Base-by-base conservation (phyloP, 2,329 filamentous ascomycete species). In the Corynespora cassiicola region DNA sequence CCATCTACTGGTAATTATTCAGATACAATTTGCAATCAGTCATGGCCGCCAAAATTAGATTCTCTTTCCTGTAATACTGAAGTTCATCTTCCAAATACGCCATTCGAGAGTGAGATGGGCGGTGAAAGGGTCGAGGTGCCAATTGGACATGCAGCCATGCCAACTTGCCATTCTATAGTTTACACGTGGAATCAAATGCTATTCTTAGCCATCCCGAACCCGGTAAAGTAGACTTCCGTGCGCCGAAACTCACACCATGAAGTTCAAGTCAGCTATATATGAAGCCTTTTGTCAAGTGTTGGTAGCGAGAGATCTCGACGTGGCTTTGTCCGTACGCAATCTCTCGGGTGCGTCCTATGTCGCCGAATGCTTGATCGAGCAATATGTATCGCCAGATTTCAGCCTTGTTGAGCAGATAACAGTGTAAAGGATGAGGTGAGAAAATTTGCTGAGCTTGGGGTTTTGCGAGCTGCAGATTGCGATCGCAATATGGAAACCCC, bases 251-350 rank as follows among this genome's bases (percentile, higher is more conserved):
- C 36, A 19, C 15, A 42, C 36, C 26, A 35, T 45, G 22, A 36
- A 37, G n/a, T 14, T 32, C 25, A 26, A 42, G 15, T 27, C 18
- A 15, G 9, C 14, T 24, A 2, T 15, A 39, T 28, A 38, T 36
- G 33, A 29, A 20, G 11, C 28, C 17, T 10, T 21, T 22, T 16
- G 30, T 21, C 16, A 15, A 7, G 18, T 27, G 14, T 34, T 23
- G 45, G 45, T 48, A 48, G 41, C 45, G 45, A 48, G 15, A 6
- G 15, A 20, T 33, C 31, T 33, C 23, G 28, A 37, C 28, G 38
- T 42, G 34, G 30, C 37, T 31, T 32, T 7, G 20, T 30, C 43
- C 46, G 46, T 46, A 43, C 43, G 29, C 29, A 42, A 46, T 49
- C 14, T 39, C 21, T 17, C 12, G 11, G 20, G 10, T 20, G 14